Base-by-base conservation (phyloP, 2,329 filamentous ascomycete species). In the Aspergillus fructus region DNA sequence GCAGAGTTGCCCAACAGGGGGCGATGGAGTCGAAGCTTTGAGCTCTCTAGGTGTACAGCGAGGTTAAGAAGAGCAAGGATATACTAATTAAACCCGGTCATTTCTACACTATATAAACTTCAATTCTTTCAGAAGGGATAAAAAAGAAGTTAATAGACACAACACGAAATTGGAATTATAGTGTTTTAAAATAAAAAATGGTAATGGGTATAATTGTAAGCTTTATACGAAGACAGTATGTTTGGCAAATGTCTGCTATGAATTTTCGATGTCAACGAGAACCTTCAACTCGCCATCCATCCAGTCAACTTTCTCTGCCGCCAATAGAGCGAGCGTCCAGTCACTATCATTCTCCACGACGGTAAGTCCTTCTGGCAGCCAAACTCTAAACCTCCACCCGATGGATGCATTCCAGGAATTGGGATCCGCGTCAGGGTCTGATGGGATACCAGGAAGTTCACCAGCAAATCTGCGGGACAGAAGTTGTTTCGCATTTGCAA, bases 201-300 rank as follows among this genome's bases (percentile, higher is more conserved):
- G 34, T 3, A 43, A 24, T 54, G 39, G 52, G 49, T 53, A 33
- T 59, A 41, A 49, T 42, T 21, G 43, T 34, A 21, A 24, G 45
- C 27, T 30, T 30, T 49, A 47, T 19, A 50, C 41, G 13, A 42
- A 41, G 37, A 42, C 11, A 21, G n/a, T 30, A 17, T 7, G 6
- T 12, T 27, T n/a, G 27, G 23, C 33, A 43, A 34, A 21, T 43
- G 24, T 3, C 9, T 6, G n/a, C 24, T 23, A 27, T 19, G 24
- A 15, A 19, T 55, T 62, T 33, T 65, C 68, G 40, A 74, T 48
- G 42, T 78, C 76, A 27, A 79, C 64, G 30, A 80, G 61, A 54
- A 80, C 71, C 50, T 71, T 74, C 56, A 80, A 59, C 41, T 78
- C 71, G 4, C 71, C 71, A 58, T 79, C 77, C 76, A 80, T 78